Evolutionary conservation across 768 basidiomycete species (phyloP), one percentile per base, ranked within the genome.

Genomic region (Pleurotus salmoneostramineus): DNA sequence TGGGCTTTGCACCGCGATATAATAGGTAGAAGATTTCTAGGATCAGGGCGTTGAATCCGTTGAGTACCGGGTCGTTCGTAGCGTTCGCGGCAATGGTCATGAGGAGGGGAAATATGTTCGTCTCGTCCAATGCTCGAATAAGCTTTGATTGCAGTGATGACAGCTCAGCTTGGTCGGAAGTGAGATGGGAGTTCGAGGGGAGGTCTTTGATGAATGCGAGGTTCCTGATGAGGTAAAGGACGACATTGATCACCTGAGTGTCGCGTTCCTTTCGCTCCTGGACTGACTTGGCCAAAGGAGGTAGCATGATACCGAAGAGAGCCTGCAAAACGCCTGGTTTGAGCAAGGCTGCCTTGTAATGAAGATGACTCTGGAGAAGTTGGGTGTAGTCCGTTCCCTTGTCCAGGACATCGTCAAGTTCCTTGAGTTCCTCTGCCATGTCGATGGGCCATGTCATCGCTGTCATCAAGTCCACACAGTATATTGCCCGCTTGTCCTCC

Each of bases 391-490:
- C 97, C 12, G 92, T 84, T 14, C 87, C 84, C 60, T 82, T 84
- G 70, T 91, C 91, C 15, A 84, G 63, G 40, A 88, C 91, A 45
- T 94, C 91, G 67, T 90, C 88, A 56, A 98, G 83, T 66, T 98
- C 97, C 64, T 89, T 91, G 61, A 99, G 77, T 71, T 98, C 97
- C 65, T 93, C 91, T 0, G 93, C 91, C 61, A 98, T 77, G 71
- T 98, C 93, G 56, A 99, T 96, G 0, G 97, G 97, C 97, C 97
- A 99, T 1, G 96, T 98, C 91, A 99, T 92, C 0, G 95, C 95
- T 0, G 93, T 91, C 68, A 98, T 87, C 21, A 99, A 77, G 68
- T 98, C 97, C 6, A 86, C 88, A 61, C 88, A 89, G 0, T 87
- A 83, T 31, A 96, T 81, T 0, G 92, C 93, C 49, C 91, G 79